A percentile compares a stretch with the other conserved stretches of the same genome.
phyloP scores from a whole-genome alignment of 163 green algal species.

The Trebouxia gelatinosa region DNA sequence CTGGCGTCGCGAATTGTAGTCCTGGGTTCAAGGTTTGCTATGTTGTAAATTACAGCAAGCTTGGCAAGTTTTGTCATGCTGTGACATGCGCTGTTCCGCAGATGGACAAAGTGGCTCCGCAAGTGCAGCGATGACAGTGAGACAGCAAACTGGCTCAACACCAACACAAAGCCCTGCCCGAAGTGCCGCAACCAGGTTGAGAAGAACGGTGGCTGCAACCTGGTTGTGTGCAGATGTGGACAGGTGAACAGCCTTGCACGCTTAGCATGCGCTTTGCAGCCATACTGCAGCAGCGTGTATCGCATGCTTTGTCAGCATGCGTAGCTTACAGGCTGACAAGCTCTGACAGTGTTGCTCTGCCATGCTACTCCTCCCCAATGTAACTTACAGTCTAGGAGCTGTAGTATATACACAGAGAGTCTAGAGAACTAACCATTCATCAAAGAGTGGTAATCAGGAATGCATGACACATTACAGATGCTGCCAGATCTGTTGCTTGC shows the following conservation, averaged over 20 bases:
- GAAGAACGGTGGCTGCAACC: conserved; percentile 91
- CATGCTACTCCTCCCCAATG: conserved; percentile 78
- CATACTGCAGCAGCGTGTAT: neutral
- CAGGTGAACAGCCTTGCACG: conserved; percentile 38
- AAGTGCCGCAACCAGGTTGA: conserved; percentile 89
- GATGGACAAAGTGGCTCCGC: conserved; percentile 64
- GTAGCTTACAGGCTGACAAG: conserved; percentile 83
- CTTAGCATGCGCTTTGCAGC: neutral
- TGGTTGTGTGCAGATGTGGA: conserved; percentile 72
- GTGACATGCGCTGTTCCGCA: conserved; percentile 10
- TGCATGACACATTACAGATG: too few species aligned
- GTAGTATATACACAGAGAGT: conserved; percentile 83
- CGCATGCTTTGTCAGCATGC: neutral
- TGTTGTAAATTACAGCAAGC: neutral
- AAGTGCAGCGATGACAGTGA: conserved; percentile 79
- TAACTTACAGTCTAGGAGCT: conserved; percentile 75
- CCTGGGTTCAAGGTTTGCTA: too few species aligned
- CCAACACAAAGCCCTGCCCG: conserved; percentile 85
- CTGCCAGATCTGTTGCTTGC: too few species aligned
- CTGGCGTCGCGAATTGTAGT: too few species aligned
- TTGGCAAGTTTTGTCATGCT: neutral
- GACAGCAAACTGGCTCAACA: conserved; percentile 75
- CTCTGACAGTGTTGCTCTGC: conserved; percentile 84
- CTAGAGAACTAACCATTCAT: too few species aligned
- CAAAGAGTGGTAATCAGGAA: too few species aligned